Base-by-base conservation (phyloP, 768 basidiomycete species). In the Trametes meyenii region DNA sequence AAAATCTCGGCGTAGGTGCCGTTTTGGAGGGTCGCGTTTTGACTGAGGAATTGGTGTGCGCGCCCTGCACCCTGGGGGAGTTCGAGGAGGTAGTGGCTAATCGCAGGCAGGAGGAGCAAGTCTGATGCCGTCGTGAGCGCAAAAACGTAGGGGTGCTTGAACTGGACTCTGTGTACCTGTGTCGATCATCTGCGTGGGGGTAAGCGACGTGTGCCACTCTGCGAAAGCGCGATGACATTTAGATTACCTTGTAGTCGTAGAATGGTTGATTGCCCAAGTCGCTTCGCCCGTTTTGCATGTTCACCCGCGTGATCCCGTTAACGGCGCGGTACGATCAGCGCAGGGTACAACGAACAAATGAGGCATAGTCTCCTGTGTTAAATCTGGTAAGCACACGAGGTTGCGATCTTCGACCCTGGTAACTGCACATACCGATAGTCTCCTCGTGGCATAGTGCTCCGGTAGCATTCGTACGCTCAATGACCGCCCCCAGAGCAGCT, bases 81-180 rank as follows among this genome's bases (percentile, higher is more conserved):
- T 7, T 79, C 74, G 26, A 78, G 69, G 72, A 81, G 78, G 64
- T 79, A 80, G 60, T 81, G 78, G 8, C 71, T 69, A 19, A 81
- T 52, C 1, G 75, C 73, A 1, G 80, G 80, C 8, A 81, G 72
- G 35, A 80, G 72, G 7, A 76, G 69, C 29, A 79, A 74, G 55
- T 81, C 75, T 70, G 38, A 11, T 7, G 19, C 3, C n/a, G 13
- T 21, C 8, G 17, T 21, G 33, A 48, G 12, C 23, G 50, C 55
- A 16, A 16, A 67, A n/a, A n/a, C n/a, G n/a, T n/a, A n/a, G n/a
- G n/a, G n/a, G n/a, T n/a, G n/a, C n/a, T n/a, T n/a, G n/a, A n/a
- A n/a, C n/a, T n/a, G n/a, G n/a, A n/a, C n/a, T 16, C 10, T 17
- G 5, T 26, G 21, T 14, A 55, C 55, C 55, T 38, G 55, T 55